Evolutionary conservation across 495 filamentous ascomycete genomes (phyloP), one percentile per base, ranked within the genome.

Genomic region (Aspergillus heteromorphus): DNA sequence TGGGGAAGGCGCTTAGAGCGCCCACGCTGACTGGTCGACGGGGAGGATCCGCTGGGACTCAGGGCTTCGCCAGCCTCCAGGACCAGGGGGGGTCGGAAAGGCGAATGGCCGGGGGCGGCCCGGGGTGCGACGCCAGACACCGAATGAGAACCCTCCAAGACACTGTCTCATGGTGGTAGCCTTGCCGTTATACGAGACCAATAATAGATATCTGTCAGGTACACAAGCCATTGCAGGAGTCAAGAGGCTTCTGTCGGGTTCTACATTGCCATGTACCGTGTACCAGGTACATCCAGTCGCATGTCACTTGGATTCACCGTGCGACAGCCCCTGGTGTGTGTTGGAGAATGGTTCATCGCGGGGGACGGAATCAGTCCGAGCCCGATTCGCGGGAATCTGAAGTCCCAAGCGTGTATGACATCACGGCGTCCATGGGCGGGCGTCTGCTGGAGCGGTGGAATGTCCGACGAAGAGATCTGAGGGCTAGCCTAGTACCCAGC

Each of bases 171-270:
- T 27, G 23, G 13, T 38, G 34, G 31, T 57, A 57, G 36, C 49
- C 54, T 57, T 57, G 48, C 49, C 41, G 49, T 40, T 49, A 14
- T 38, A 58, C 31, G 21, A 42, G 25, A 29, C 51, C 42, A 55
- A 55, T 51, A 42, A 51, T 60, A 53, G 48, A 56, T 31, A 56
- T 53, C 57, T 60, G 57, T 56, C 57, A 60, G 57, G 57, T 60
- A 59, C 57, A 38, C 25, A 60, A 9, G 48, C 20, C 31, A 49
- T 45, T 53, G 53, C 53, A 56, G 57, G 49, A 38, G 48, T 48
- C 49, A 25, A 45, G 18, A 25, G 40, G 45, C 27, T 27, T 54
- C 29, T 47, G 19, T 20, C 21, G 36, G 25, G 27, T 29, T 45
- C 30, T 45, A 45, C 13, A 21, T 31, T 19, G 21, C 25, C 29